Conservation (phyloP, 192 early-diverging fungal species). For the Glomus cerebriforme region DNA sequence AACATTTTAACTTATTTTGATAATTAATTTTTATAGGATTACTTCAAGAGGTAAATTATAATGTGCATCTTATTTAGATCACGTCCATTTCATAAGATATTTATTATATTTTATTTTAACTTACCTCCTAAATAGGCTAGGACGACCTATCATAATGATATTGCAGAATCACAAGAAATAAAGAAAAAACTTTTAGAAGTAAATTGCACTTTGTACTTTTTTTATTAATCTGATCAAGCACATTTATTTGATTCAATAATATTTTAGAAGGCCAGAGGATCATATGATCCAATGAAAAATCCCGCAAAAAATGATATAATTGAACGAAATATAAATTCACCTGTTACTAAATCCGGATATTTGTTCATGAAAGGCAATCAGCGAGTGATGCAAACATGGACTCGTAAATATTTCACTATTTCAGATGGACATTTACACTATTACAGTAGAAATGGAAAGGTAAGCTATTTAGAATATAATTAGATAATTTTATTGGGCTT, state of each 20-base stretch:
- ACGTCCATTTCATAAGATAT: not conserved
- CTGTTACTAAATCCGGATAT: constrained; percentile 71
- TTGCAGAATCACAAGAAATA: constrained; percentile 20
- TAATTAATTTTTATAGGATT: constrained; percentile 34
- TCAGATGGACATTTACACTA: constrained; percentile 60
- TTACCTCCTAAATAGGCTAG: constrained; percentile 15
- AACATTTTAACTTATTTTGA: constrained; percentile 32
- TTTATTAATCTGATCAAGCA: not conserved
- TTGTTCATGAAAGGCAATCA: constrained; percentile 76
- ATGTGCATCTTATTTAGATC: too few relatives aligned
- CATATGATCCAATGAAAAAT: constrained; percentile 20
- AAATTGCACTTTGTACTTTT: not conserved
- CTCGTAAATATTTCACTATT: constrained; percentile 76
- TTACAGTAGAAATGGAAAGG: constrained; percentile 42
- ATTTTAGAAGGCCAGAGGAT: constrained; percentile 28
- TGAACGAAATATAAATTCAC: constrained; percentile 40
- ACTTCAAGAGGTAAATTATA: constrained; percentile 47
- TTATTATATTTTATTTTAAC: not conserved
- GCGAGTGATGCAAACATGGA: constrained; percentile 77
- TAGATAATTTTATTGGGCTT: not conserved
- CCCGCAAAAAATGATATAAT: constrained; percentile 40
- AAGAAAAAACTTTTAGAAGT: constrained; percentile 19
- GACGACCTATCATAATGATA: constrained; percentile 18
- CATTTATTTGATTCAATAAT: not conserved
- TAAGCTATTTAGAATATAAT: constrained; percentile 6